phyloP scores from a whole-genome alignment of 352 stramenopile genomes.

The Phytophthora tubulina region DNA sequence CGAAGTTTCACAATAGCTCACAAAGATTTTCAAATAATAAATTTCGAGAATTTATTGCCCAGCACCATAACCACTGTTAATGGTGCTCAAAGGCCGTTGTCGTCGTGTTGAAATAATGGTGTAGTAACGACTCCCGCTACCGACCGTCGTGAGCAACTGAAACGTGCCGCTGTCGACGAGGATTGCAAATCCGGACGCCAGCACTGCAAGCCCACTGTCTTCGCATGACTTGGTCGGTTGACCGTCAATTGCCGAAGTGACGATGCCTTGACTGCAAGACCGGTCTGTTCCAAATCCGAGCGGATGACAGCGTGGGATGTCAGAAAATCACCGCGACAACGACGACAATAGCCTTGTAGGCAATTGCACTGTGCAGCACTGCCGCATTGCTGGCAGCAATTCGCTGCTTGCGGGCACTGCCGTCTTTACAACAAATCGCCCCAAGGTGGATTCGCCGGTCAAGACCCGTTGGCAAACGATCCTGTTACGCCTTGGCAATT shows the following conservation, averaged over 20 bases:
- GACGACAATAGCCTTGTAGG: neutral
- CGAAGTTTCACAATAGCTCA: no score
- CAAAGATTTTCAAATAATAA: no score
- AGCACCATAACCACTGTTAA: no score
- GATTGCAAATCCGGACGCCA: constrained; percentile 27
- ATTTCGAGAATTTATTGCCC: no score
- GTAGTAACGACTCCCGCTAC: no score
- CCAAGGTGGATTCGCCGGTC: neutral
- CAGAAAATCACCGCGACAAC: neutral
- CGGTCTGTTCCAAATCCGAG: constrained; percentile 10
- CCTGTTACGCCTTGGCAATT: neutral
- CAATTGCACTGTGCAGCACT: neutral
- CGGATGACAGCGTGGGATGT: constrained; percentile 6
- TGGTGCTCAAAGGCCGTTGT: no score
- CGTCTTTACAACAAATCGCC: constrained; percentile 24
- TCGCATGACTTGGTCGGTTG: constrained; percentile 1
- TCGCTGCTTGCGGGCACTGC: no score
- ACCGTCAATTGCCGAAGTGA: neutral
- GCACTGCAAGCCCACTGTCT: constrained; percentile 28
- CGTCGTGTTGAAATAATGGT: no score
- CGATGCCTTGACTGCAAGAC: neutral
- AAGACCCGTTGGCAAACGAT: neutral
- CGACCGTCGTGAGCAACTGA: neutral
- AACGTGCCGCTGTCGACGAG: constrained; percentile 2
- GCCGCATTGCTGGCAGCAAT: neutral